These are phyloP conservation scores for Euptelea pleiosperma DNA, from an alignment of 164 flowering plant genomes.

Conservation along the genomic window DNA sequence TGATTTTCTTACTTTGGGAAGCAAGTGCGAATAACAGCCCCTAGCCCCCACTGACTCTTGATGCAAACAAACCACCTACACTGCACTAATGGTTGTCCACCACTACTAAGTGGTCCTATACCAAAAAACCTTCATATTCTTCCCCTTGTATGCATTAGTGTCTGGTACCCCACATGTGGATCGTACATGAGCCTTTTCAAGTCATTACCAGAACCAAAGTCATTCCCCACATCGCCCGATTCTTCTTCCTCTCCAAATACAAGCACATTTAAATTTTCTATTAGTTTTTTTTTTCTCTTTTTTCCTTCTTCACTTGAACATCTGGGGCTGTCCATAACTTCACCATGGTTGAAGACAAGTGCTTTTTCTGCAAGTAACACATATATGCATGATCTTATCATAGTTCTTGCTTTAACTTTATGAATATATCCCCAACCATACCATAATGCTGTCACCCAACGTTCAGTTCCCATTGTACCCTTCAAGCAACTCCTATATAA, in stretches of 20 bases:
- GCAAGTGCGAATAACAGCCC: neutral
- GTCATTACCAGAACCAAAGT: neutral
- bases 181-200: neutral
- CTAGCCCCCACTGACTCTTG: too few relatives aligned
- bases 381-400: too few relatives aligned
- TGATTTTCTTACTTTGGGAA: neutral
- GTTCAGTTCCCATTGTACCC: too few relatives aligned
- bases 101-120: neutral
- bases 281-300: neutral
- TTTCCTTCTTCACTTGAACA: neutral
- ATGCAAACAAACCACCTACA: too few relatives aligned
- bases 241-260: neutral
- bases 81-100: neutral
- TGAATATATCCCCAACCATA: too few relatives aligned
- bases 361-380: neutral
- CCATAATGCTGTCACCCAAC: too few relatives aligned
- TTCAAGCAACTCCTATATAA: too few relatives aligned
- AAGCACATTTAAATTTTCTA: neutral
- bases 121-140: neutral
- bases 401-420: too few relatives aligned
- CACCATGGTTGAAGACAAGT: neutral
- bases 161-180: neutral
- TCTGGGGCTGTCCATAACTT: neutral
- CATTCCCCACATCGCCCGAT: neutral
- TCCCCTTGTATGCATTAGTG: neutral